Conservation (phyloP, 192 early-diverging fungal genomes). For the Entomortierella chlamydospora region DNA sequence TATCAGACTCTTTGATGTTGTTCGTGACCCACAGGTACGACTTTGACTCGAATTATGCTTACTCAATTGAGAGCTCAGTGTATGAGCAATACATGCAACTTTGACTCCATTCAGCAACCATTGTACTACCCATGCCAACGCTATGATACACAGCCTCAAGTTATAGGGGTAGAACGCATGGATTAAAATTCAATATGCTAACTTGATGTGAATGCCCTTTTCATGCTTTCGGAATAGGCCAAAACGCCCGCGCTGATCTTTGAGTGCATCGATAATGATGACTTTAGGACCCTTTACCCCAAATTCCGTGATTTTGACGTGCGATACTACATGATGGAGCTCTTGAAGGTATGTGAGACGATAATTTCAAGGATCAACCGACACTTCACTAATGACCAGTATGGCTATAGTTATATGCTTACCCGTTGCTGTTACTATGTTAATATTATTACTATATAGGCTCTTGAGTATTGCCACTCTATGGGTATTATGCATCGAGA, state of each 20-base stretch:
- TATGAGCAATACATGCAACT: no score
- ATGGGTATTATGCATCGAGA: constrained; percentile 99
- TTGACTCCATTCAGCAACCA: not conserved
- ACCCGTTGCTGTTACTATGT: no score
- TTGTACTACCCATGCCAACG: not conserved
- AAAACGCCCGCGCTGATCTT: constrained; percentile 97
- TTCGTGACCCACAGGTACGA: constrained; percentile 89
- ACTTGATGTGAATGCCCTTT: not conserved
- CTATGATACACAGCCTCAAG: not conserved
- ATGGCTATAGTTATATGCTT: no score
- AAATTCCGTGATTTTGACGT: constrained; percentile 94
- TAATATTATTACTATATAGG: constrained; percentile 58
- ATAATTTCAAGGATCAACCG: no score
- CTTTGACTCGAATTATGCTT: no score
- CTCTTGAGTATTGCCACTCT: constrained; percentile 96
- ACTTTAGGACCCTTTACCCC: constrained; percentile 95
- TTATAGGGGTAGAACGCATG: no score
- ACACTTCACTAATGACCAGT: not conserved
- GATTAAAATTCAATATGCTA: not conserved
- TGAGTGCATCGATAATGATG: constrained; percentile 95
- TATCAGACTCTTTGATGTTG: constrained; percentile 90
- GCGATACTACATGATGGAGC: constrained; percentile 95
- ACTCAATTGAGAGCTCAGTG: no score
- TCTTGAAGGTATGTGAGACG: constrained; percentile 84
- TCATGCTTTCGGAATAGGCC: constrained; percentile 60